Base-by-base conservation (phyloP, 345 rosid genomes). In the Dimocarpus longan region DNA sequence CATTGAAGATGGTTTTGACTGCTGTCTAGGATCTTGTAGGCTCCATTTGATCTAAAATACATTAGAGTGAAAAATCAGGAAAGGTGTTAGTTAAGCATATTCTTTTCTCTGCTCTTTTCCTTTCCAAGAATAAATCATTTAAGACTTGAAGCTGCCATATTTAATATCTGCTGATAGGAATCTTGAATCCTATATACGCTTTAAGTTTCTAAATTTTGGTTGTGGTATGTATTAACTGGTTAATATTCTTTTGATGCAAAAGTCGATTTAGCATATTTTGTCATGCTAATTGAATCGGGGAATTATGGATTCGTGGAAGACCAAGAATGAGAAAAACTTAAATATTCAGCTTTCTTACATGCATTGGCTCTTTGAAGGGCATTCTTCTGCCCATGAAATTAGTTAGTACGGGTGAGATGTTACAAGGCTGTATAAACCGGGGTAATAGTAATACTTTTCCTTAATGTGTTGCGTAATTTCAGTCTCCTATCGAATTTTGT, bases 291-390 rank as follows among this genome's bases (percentile, higher is more conserved):
- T 48, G 43, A 50, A 39, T 50, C 32, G 21, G 65, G 52, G 60
- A 59, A 62, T 70, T 78, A 40, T 37, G 42, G 8, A 78, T 62
- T 22, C 7, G 26, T n/a, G n/a, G 68, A 26, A 9, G 32, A 79
- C n/a, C 46, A 59, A n/a, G 43, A 56, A 73, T 54, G 26, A 22
- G 68, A 37, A 19, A 19, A 39, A 65, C 10, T 39, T 44, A 60
- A 70, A 5, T 13, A 57, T 19, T 9, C 16, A 19, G 39, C 59
- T 40, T 4, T 21, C 9, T 73, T 60, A 5, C 42, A 42, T 40
- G 15, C 37, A 13, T 40, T 59, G 39, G 37, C 54, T 73, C 13
- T 59, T 60, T 73, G 22, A 57, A 24, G 46, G 26, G 18, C 18
- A 32, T 32, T 46, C 59, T 70, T 21, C 59, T 15, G 8, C 46